Evolutionary conservation across 2,329 filamentous ascomycete genomes (phyloP).

Genomic region (Juglanconis sp.): DNA sequence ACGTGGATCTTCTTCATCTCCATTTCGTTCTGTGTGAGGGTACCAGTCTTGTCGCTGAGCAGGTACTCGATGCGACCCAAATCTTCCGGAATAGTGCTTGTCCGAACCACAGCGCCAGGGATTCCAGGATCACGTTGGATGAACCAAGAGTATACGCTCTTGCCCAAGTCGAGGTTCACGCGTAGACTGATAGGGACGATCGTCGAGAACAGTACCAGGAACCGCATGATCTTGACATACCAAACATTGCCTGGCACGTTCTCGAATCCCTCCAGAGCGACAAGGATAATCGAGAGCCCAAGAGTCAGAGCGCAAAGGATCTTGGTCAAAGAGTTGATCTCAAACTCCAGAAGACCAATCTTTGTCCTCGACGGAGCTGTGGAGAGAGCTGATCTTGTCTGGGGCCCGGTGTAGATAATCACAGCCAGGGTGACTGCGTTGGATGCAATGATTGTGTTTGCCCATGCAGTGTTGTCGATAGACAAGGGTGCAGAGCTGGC

Average conservation of each 20-base stretch:
- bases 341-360: slow-evolving; percentile 86
- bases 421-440: slow-evolving; percentile 85
- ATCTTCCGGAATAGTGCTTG: slow-evolving; percentile 96
- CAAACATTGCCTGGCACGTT: slow-evolving; percentile 65
- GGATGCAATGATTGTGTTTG: slow-evolving; percentile 93
- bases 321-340: slow-evolving; percentile 96
- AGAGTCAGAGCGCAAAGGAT: slow-evolving; percentile 89
- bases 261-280: slow-evolving; percentile 80
- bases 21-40: slow-evolving; percentile 96
- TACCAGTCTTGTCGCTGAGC: slow-evolving; percentile 97
- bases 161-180: slow-evolving; percentile 95
- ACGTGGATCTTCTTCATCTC: slow-evolving; percentile 99
- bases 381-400: slow-evolving; percentile 90
- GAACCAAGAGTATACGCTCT: slow-evolving; percentile 92
- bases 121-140: slow-evolving; percentile 91
- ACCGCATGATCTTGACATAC: slow-evolving; percentile 98
- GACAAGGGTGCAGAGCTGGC: slow-evolving; percentile 68
- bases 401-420: slow-evolving; percentile 89
- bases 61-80: slow-evolving; percentile 94
- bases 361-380: slow-evolving; percentile 91
- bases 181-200: slow-evolving; percentile 96
- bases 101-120: slow-evolving; percentile 86
- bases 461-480: slow-evolving; percentile 98
- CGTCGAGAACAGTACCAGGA: slow-evolving; percentile 96
- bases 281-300: slow-evolving; percentile 79